Conservation (phyloP, 768 basidiomycete species). For the Russula foetens region DNA sequence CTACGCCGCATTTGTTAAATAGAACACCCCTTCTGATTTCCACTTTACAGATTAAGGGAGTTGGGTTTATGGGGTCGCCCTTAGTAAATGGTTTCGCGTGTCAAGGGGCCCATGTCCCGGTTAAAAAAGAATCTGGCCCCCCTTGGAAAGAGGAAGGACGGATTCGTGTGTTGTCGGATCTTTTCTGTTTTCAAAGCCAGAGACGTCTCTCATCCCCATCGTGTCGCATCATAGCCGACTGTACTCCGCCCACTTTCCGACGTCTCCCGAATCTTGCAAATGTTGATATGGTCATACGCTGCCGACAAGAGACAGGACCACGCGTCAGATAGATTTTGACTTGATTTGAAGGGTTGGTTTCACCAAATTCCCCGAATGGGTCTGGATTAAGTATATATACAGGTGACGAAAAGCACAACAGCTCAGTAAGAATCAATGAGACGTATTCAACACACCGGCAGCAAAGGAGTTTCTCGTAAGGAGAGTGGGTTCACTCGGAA, state of each 20-base stretch:
- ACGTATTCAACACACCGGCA: constrained; percentile 1
- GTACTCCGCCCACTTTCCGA: not conserved
- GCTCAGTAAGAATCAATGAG: not conserved
- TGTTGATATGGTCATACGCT: not conserved
- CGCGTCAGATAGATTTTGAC: not conserved
- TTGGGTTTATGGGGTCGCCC: no score
- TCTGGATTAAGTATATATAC: constrained; percentile 10
- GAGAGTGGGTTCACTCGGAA: not conserved
- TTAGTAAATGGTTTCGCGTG: no score
- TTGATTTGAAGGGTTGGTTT: not conserved
- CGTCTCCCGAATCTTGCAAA: not conserved
- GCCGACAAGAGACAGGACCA: not conserved
- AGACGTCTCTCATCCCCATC: no score
- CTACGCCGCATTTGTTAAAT: not conserved
- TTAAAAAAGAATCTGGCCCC: no score
- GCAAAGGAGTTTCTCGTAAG: not conserved
- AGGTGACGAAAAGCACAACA: constrained; percentile 4
- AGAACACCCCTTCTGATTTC: not conserved
- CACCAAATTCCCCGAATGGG: not conserved
- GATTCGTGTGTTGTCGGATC: not conserved
- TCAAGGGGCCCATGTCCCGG: no score
- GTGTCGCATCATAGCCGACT: no score
- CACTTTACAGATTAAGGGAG: not conserved
- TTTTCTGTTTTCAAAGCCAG: not conserved
- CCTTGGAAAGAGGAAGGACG: not conserved